phyloP scores from a whole-genome alignment of 345 rosid species.

The Balakata baccata region DNA sequence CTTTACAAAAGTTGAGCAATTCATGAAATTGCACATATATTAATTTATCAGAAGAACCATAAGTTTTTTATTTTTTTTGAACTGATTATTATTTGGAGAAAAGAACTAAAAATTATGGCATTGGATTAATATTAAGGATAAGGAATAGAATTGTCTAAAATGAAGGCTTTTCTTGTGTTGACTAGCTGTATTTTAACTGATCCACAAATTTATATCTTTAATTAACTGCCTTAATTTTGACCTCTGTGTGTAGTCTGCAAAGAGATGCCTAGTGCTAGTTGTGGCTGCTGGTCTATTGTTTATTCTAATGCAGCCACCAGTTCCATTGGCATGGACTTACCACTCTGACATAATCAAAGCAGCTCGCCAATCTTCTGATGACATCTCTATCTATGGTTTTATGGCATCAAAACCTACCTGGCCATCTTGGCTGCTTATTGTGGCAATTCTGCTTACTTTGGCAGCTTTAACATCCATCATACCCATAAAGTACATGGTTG shows the following conservation, averaged over 20 bases:
- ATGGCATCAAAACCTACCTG: constrained; percentile 91
- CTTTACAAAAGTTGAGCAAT: too few relatives aligned
- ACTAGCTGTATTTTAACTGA: neutral
- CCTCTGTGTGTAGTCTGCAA: constrained; percentile 64
- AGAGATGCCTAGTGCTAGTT: constrained; percentile 81
- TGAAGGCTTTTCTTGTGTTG: neutral
- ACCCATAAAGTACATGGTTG: constrained; percentile 85
- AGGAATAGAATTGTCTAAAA: neutral
- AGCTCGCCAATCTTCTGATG: constrained; percentile 92
- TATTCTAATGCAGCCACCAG: constrained; percentile 93
- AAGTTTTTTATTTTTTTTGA: neutral
- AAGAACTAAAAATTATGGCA: neutral
- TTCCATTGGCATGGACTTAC: constrained; percentile 81
- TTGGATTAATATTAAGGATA: neutral
- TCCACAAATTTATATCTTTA: neutral
- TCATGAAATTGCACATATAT: neutral
- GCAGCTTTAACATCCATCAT: constrained; percentile 82
- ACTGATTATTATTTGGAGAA: neutral
- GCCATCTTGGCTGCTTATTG: constrained; percentile 95
- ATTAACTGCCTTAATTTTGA: neutral
- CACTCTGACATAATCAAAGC: constrained; percentile 75
- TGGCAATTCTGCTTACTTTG: constrained; percentile 75
- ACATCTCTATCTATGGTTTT: constrained; percentile 89
- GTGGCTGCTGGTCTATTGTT: constrained; percentile 85
- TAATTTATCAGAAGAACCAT: neutral